These are phyloP conservation scores for Trichoderma orchidacearum DNA, from an alignment of 495 filamentous ascomycete species.

Conservation along the genomic window DNA sequence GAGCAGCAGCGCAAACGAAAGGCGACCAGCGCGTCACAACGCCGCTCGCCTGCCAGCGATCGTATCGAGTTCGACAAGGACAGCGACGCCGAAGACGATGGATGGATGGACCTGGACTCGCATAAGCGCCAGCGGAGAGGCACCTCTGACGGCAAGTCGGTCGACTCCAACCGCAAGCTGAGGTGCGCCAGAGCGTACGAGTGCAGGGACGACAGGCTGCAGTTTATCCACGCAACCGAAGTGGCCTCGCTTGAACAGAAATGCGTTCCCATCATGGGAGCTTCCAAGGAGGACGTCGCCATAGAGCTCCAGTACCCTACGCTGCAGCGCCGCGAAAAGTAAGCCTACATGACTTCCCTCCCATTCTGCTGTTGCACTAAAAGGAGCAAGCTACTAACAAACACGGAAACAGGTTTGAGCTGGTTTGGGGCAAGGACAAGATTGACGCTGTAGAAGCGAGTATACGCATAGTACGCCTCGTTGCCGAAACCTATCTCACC, in stretches of 20 bases:
- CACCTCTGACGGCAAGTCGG: constrained; percentile 12
- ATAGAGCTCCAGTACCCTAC: constrained; percentile 63
- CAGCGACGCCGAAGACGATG: constrained; percentile 18
- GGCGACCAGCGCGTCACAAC: not conserved
- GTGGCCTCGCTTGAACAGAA: constrained; percentile 41
- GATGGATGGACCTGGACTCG: constrained; percentile 18
- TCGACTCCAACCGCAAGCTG: constrained; percentile 44
- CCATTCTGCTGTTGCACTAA: not conserved
- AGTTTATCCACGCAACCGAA: constrained; percentile 52
- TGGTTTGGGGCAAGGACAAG: constrained; percentile 64
- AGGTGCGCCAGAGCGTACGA: constrained; percentile 40
- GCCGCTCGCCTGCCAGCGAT: constrained; percentile 13
- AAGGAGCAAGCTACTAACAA: not conserved
- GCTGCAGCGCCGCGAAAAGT: constrained; percentile 53
- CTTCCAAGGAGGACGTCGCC: constrained; percentile 35
- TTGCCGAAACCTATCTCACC: constrained; percentile 62
- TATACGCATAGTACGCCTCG: constrained; percentile 57
- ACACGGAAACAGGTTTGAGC: constrained; percentile 48
- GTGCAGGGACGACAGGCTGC: constrained; percentile 40
- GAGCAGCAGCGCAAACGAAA: constrained; percentile 16
- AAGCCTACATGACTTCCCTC: constrained; percentile 8
- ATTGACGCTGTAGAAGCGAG: constrained; percentile 84
- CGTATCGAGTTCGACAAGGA: constrained; percentile 15
- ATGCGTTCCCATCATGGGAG: constrained; percentile 30
- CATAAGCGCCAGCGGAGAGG: constrained; percentile 17